Evolutionary conservation across 345 rosid genomes (phyloP).

Genomic region (Pugionium cornutum): DNA sequence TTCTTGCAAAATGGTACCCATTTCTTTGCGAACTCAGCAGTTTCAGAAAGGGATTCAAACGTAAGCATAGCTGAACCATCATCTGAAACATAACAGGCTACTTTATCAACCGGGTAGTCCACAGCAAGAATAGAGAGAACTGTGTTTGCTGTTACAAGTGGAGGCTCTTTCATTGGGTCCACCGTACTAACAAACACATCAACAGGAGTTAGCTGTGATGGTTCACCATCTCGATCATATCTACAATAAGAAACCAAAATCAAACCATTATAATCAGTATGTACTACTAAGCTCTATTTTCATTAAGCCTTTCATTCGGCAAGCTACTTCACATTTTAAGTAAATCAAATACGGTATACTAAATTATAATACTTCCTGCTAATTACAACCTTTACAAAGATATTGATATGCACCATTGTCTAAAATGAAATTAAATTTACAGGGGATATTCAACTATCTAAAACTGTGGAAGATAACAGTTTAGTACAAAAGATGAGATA

Average conservation of each 20-base stretch:
- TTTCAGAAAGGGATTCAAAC: conserved; percentile 97
- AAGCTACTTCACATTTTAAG: conserved; percentile 5
- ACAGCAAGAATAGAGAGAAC: conserved; percentile 96
- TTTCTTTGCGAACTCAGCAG: conserved; percentile 97
- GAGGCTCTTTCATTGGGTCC: conserved; percentile 99
- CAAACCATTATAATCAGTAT: conserved; percentile 16
- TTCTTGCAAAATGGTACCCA: conserved; percentile 99
- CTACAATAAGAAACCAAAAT: conserved; percentile 46
- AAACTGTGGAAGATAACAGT: conserved; percentile 10
- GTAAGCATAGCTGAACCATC: conserved; percentile 99
- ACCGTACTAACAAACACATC: conserved; percentile 99
- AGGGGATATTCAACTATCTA: conserved; percentile 3
- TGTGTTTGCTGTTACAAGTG: conserved; percentile 94
- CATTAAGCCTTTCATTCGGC: neutral
- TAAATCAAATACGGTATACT: neutral
- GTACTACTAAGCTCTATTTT: conserved; percentile 13
- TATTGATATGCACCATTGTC: conserved; percentile 3
- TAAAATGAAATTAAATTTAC: neutral
- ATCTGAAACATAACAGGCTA: conserved; percentile 95
- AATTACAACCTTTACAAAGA: neutral
- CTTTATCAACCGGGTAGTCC: conserved; percentile 97
- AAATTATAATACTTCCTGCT: neutral
- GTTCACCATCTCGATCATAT: conserved; percentile 97
- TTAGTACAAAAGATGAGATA: conserved; percentile 6
- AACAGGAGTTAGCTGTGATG: conserved; percentile 89